Evolutionary conservation across 176 grass and related monocot genomes (phyloP).

Genomic region (Triticum aestivum): IWGSC_CS_RefSeq_v2.1 NC_057812.1:629740442-629740941

Average conservation of each 20-base stretch:
- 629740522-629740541: background rate
- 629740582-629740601: background rate
- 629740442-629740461: background rate
- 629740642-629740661: slow-evolving; percentile 99
- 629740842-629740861: slow-evolving; percentile 16
- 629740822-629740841: background rate
- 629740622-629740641: slow-evolving; percentile 74
- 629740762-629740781: background rate
- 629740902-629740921: slow-evolving; percentile 3
- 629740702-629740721: slow-evolving; percentile 93
- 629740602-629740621: background rate
- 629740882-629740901: slow-evolving; percentile 19
- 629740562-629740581: slow-evolving; percentile 17
- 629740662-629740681: slow-evolving; percentile 86
- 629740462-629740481: background rate
- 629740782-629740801: background rate
- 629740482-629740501: background rate
- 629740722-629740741: slow-evolving; percentile 66
- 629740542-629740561: background rate
- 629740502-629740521: background rate
- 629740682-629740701: slow-evolving; percentile 71
- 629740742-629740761: background rate
- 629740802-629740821: background rate
- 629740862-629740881: background rate
- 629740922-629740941: slow-evolving; percentile 42